Conservation (phyloP, 2,329 filamentous ascomycete species). For the Macroventuria anomochaeta region DNA sequence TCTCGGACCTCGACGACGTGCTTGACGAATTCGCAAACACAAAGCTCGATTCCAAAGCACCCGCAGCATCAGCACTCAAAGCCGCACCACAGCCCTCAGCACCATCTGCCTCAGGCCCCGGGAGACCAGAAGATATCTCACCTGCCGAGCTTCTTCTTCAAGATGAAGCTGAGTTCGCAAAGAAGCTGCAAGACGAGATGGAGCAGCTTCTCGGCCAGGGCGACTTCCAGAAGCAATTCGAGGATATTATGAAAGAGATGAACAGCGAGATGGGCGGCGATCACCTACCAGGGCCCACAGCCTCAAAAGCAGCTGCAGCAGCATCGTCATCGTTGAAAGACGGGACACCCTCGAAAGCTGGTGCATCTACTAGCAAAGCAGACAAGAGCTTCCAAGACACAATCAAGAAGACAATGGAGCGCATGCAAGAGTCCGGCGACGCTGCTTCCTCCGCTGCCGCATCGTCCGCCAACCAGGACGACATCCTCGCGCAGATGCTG, state of each 20-base stretch:
- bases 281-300: constrained; percentile 19
- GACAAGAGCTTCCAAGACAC: constrained; percentile 87
- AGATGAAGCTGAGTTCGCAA: constrained; percentile 74
- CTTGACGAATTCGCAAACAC: constrained; percentile 85
- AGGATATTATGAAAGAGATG: constrained; percentile 77
- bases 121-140: constrained; percentile 43
- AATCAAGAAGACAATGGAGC: constrained; percentile 91
- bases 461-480: constrained; percentile 65
- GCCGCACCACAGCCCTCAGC: constrained; percentile 44
- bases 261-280: constrained; percentile 48
- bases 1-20: constrained; percentile 93
- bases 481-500: constrained; percentile 89
- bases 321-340: constrained; percentile 34
- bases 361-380: constrained; percentile 38
- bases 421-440: constrained; percentile 89
- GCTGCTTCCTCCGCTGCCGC: constrained; percentile 80
- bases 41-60: constrained; percentile 60
- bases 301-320: constrained; percentile 30
- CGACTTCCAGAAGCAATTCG: constrained; percentile 80
- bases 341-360: constrained; percentile 12
- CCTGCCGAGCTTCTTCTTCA: constrained; percentile 41
- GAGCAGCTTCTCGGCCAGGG: constrained; percentile 76
- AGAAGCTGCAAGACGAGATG: constrained; percentile 90
- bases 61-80: constrained; percentile 36
- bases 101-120: constrained; percentile 49